These are phyloP conservation scores for Pichia occidentalis DNA, from an alignment of 805 yeast species.

Conservation along the genomic window DNA sequence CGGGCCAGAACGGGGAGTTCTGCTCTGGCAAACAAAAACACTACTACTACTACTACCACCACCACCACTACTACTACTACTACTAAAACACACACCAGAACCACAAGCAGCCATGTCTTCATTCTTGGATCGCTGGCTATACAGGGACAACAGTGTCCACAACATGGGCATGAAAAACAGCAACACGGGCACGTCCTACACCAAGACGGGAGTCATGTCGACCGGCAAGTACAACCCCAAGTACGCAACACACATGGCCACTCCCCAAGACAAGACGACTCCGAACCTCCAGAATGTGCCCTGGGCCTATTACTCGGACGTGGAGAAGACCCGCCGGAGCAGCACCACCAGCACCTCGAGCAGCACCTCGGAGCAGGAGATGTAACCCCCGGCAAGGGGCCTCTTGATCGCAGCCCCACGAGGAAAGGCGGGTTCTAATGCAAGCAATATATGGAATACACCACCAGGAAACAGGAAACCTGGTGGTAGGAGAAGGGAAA, in stretches of 20 bases:
- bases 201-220: background rate
- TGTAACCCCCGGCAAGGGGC: too few relatives aligned
- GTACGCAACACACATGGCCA: constrained; percentile 18
- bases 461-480: too few relatives aligned
- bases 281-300: constrained; percentile 30
- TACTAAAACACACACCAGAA: background rate
- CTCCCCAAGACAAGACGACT: constrained; percentile 10
- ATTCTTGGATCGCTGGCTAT: constrained; percentile 32
- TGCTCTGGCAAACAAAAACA: too few relatives aligned
- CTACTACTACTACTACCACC: background rate
- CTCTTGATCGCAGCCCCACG: too few relatives aligned
- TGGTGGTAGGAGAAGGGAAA: too few relatives aligned
- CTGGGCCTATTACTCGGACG: constrained; percentile 21
- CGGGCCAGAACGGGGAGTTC: too few relatives aligned
- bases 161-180: constrained; percentile 15
- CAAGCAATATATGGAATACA: too few relatives aligned
- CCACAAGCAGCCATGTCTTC: constrained; percentile 22
- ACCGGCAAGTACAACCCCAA: constrained; percentile 17
- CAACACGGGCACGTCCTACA: constrained; percentile 24
- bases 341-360: background rate
- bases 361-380: too few relatives aligned
- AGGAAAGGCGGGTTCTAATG: too few relatives aligned
- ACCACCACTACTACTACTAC: background rate
- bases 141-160: constrained; percentile 19
- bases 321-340: background rate